Base-by-base conservation (phyloP, 768 basidiomycete species). In the Mycena crocata region DNA sequence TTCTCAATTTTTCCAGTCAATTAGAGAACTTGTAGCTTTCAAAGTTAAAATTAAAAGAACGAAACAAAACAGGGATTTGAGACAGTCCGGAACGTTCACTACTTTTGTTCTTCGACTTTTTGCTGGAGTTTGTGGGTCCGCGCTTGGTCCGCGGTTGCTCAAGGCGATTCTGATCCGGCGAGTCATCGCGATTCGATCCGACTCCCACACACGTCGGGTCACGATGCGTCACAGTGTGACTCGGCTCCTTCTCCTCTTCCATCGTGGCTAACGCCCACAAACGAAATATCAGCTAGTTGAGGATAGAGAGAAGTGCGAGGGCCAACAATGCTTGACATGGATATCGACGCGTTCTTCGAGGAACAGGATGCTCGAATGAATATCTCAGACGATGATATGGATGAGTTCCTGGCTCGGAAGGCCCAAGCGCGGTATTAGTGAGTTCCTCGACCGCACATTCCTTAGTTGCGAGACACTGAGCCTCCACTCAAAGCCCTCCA, bases 341-440 rank as follows among this genome's bases (percentile, higher is more conserved):
- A 83, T 60, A 32, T 83, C 15, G 80, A 87, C 14, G 75, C 77
- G 1, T 89, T 87, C 66, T 90, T 86, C 70, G 74, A 73, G 24
- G 89, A 89, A 73, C 87, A 86, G 74, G 85, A 89, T 55, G 77
- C 75, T 57, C 81, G 80, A 12, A 86, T 89, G 87, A 82, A 79
- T 49, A 64, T 86, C 21, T 85, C 86, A 4, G 85, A 88, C 40
- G 87, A 89, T 73, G 83, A 85, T 40, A 67, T 85, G 49, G 79
- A 85, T 19, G 82, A 84, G 48, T 89, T 86, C 68, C 67, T 86
- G 49, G 74, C 75, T 46, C 76, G 82, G 31, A 71, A 80, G 40
- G 34, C 73, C 65, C 56, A 73, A 71, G 75, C 74, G 49, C 34
- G 74, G 28, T 21, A 61, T 66, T 68, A 52, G 21, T n/a, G 19